Evolutionary conservation across 805 yeast species (phyloP).

Genomic region (Lachancea mirantina): DNA sequence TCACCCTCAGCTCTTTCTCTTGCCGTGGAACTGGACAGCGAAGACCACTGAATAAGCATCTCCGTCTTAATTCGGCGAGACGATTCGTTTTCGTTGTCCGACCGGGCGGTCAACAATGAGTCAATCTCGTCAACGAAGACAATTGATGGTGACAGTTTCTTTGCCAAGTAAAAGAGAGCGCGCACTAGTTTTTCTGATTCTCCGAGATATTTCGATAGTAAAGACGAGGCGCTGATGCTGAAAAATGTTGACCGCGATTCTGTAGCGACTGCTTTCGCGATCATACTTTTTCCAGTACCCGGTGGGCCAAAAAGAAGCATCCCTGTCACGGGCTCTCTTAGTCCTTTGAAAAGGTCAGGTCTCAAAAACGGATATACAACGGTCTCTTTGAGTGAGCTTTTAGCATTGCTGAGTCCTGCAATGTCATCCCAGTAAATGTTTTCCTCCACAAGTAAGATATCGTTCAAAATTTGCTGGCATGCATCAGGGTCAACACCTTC

Average conservation of each 20-base stretch:
- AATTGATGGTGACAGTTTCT: conserved; percentile 82
- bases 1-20: conserved; percentile 38
- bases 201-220: conserved; percentile 83
- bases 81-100: conserved; percentile 67
- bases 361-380: conserved; percentile 93
- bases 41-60: conserved; percentile 91
- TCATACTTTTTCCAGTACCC: conserved; percentile 98
- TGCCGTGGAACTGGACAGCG: conserved; percentile 79
- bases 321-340: conserved; percentile 94
- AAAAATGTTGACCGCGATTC: conserved; percentile 91
- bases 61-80: conserved; percentile 87
- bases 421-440: conserved; percentile 93
- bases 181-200: conserved; percentile 91
- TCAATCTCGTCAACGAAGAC: conserved; percentile 96
- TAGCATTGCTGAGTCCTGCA: conserved; percentile 87
- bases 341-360: conserved; percentile 85
- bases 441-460: conserved; percentile 84
- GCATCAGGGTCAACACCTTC: conserved; percentile 72
- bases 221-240: conserved; percentile 81
- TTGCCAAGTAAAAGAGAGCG: conserved; percentile 79
- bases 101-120: conserved; percentile 73
- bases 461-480: conserved; percentile 79
- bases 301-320: conserved; percentile 96
- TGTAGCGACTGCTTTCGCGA: conserved; percentile 93
- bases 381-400: conserved; percentile 82